phyloP scores from a whole-genome alignment of 1,284 basidiomycete genomes.

The Austroboletus rostrupii region DNA sequence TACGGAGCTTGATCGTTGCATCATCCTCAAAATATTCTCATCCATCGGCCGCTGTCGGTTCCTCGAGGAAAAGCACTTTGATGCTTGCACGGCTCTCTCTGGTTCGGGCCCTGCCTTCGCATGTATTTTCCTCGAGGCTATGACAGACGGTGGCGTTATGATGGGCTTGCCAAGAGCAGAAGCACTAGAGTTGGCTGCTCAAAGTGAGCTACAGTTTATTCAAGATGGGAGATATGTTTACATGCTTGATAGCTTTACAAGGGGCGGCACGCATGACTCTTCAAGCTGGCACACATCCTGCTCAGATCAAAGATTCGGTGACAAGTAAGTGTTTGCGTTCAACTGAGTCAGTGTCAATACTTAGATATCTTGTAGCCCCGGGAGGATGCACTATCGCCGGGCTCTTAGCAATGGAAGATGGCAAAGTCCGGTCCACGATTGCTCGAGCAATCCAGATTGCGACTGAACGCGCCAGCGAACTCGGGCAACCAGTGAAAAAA shows the following conservation, averaged over 20 bases:
- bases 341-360: background rate
- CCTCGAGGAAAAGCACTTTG: slow-evolving; percentile 96
- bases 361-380: slow-evolving; percentile 59
- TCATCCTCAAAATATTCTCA: slow-evolving; percentile 90
- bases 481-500: slow-evolving; percentile 59
- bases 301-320: slow-evolving; percentile 96
- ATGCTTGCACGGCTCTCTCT: slow-evolving; percentile 95
- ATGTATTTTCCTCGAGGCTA: slow-evolving; percentile 95
- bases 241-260: slow-evolving; percentile 71
- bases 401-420: slow-evolving; percentile 92
- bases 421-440: slow-evolving; percentile 89
- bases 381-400: slow-evolving; percentile 99
- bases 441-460: slow-evolving; percentile 94
- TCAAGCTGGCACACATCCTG: slow-evolving; percentile 85
- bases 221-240: background rate
- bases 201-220: slow-evolving; percentile 65
- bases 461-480: slow-evolving; percentile 79
- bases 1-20: slow-evolving; percentile 60
- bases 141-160: slow-evolving; percentile 99
- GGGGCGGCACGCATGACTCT: slow-evolving; percentile 96
- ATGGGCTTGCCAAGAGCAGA: slow-evolving; percentile 96
- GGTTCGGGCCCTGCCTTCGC: slow-evolving; percentile 97
- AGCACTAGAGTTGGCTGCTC: slow-evolving; percentile 92
- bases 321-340: slow-evolving; percentile 66
- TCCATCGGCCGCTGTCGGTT: slow-evolving; percentile 92